These are phyloP conservation scores for Didymellaceae sp. DNA, from an alignment of 2,329 filamentous ascomycete species.

Conservation along the genomic window DNA sequence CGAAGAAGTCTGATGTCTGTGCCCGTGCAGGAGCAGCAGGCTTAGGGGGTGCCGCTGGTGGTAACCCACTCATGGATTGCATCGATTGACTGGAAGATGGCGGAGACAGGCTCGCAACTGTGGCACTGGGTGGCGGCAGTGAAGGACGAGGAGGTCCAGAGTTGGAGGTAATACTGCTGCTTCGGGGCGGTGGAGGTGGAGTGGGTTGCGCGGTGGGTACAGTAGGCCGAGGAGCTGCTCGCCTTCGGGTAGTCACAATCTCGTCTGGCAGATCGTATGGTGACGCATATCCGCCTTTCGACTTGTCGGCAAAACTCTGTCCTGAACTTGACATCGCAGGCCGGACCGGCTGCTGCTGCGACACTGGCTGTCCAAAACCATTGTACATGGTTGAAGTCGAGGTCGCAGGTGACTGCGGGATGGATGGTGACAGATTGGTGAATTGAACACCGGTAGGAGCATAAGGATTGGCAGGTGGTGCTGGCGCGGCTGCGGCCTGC, in stretches of 20 bases:
- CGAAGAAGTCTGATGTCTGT: conserved; percentile 54
- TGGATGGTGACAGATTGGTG: conserved; percentile 52
- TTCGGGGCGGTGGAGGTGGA: conserved; percentile 66
- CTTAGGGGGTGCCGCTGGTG: conserved; percentile 31
- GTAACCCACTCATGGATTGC: conserved; percentile 39
- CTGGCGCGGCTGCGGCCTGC: conserved; percentile 28
- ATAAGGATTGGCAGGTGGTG: conserved; percentile 53
- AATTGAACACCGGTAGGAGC: conserved; percentile 59
- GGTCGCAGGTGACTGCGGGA: conserved; percentile 8
- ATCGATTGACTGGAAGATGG: conserved; percentile 50
- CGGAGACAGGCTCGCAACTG: conserved; percentile 48
- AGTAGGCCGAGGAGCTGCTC: conserved; percentile 40
- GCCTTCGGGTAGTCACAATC: conserved; percentile 74
- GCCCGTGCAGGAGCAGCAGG: conserved; percentile 37
- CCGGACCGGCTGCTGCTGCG: conserved; percentile 48
- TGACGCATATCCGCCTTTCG: conserved; percentile 90
- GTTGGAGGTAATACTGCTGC: conserved; percentile 61
- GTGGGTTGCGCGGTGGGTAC: conserved; percentile 48
- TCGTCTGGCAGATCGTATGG: conserved; percentile 96
- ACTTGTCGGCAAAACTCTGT: conserved; percentile 88
- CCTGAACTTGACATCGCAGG: conserved; percentile 59
- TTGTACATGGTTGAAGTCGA: conserved; percentile 37
- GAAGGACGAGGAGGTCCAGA: conserved; percentile 27
- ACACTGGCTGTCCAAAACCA: conserved; percentile 38
- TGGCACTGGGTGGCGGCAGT: conserved; percentile 41